Percentiles rank a stretch among this genome's conserved stretches.
Conservation (phyloP, 139 green algal genomes). For the Tetradesmus obliquus region DNA sequence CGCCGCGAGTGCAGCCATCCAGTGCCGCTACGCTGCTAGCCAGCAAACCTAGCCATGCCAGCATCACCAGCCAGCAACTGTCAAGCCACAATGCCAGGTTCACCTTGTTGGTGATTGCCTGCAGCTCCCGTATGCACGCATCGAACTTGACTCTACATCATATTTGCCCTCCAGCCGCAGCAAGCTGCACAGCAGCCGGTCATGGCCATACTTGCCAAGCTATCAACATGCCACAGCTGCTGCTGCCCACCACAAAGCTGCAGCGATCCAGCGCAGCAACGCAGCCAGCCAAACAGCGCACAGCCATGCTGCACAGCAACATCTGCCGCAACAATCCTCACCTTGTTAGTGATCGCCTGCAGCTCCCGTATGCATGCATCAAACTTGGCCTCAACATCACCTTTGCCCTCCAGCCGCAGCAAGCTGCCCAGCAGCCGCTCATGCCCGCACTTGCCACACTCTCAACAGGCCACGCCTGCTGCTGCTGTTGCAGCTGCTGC, state of each 20-base stretch:
- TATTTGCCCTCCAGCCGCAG: slow-evolving; percentile 14
- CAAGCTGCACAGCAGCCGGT: slow-evolving; percentile 6
- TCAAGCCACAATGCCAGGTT: not conserved
- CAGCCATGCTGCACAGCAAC: not conserved
- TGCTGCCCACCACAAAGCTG: not conserved
- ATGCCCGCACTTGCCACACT: no score
- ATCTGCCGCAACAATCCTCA: not conserved
- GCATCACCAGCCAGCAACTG: no score
- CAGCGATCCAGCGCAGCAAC: not conserved
- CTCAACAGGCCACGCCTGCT: no score
- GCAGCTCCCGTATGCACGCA: not conserved
- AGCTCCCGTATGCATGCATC: not conserved
- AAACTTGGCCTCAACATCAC: slow-evolving; percentile 9
- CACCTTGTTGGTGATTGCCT: slow-evolving; percentile 1
- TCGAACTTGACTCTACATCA: slow-evolving; percentile 20
- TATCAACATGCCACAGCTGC: not conserved
- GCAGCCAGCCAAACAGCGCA: not conserved
- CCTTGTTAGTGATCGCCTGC: slow-evolving; percentile 14
- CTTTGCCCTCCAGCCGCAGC: slow-evolving; percentile 7
- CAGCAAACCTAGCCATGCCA: no score
- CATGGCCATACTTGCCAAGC: slow-evolving; percentile 32
- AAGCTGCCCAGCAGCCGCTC: slow-evolving; percentile 2
- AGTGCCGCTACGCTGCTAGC: no score
- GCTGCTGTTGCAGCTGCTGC: no score
- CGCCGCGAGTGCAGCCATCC: no score